Evolutionary conservation across 108 stramenopile species (phyloP).

Genomic region (Stephanodiscus triporus): DNA sequence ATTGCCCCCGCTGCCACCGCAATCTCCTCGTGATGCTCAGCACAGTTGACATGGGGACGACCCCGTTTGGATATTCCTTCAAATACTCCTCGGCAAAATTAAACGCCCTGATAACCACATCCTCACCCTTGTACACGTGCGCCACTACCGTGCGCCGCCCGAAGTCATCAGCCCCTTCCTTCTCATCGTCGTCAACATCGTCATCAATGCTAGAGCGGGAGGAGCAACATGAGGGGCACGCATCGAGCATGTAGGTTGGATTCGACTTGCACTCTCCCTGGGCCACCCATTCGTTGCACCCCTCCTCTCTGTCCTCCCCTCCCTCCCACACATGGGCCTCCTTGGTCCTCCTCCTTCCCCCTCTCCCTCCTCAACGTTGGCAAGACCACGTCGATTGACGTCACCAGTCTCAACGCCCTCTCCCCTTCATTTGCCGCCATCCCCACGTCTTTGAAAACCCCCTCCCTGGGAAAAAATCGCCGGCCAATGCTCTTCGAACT

Average conservation of each 20-base stretch:
- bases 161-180: background rate
- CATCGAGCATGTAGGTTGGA: conserved; percentile 47
- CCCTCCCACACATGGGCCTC: background rate
- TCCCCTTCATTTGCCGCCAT: background rate
- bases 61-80: conserved; percentile 23
- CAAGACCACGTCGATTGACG: conserved; percentile 16
- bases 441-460: no score
- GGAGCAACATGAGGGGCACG: conserved; percentile 43
- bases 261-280: conserved; percentile 52
- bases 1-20: no score
- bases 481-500: no score
- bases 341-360: background rate
- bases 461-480: no score
- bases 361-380: background rate
- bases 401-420: conserved; percentile 5
- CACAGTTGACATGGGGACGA: conserved; percentile 29
- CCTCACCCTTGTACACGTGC: conserved; percentile 44
- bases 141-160: conserved; percentile 7
- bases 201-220: no score
- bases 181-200: background rate
- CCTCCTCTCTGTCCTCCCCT: conserved; percentile 15
- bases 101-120: conserved; percentile 56
- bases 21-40: conserved; percentile 36
- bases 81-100: conserved; percentile 56
- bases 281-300: conserved; percentile 38